Evolutionary conservation across 2,329 filamentous ascomycete genomes (phyloP), one percentile per base, ranked within the genome.

Genomic region (Arthroderma sp.): DNA sequence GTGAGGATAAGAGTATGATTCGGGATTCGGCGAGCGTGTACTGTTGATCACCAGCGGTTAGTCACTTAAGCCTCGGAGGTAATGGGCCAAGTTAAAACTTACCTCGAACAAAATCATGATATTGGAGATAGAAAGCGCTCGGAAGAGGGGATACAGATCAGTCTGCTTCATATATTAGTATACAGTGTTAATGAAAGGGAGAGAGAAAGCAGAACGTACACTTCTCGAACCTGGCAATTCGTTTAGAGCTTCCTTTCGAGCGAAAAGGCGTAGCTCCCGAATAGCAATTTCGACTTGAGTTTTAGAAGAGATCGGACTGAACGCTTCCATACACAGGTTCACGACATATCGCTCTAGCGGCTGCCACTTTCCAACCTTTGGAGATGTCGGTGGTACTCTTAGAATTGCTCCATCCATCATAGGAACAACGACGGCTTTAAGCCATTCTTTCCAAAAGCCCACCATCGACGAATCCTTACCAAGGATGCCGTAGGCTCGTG

Each of bases 391-490:
- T 5, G 91, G 86, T 5, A 98, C 80, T 46, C 88, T 77, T 53
- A 91, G 67, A 29, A 98, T 73, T 9, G 74, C 79, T 15, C 89
- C 86, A 58, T 94, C 87, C 1, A 81, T 87, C 91, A 96, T 98
- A 29, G 91, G 91, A 22, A 94, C 85, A n/a, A 91, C 72, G 6
- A 96, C 76, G 5, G 89, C 88, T 63, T 86, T 83, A 40, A 98
- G 74, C 91, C 91, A 98, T 61, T 98, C 91, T 63, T 96, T 96
- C 88, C 89, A 98, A 66, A 98, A 96, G 30, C 80, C 78, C 51
- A 88, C 87, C 65, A 93, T 76, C 48, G 79, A 81, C 8, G 74
- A 73, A 60, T 98, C 91, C 50, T 85, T 77, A 31, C 91, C 91
- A 50, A 98, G 72, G 49, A 98, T 81, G 47, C 91, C 91, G 59